Conservation (phyloP, 116 monocot genomes). For the Iris pallida region DNA sequence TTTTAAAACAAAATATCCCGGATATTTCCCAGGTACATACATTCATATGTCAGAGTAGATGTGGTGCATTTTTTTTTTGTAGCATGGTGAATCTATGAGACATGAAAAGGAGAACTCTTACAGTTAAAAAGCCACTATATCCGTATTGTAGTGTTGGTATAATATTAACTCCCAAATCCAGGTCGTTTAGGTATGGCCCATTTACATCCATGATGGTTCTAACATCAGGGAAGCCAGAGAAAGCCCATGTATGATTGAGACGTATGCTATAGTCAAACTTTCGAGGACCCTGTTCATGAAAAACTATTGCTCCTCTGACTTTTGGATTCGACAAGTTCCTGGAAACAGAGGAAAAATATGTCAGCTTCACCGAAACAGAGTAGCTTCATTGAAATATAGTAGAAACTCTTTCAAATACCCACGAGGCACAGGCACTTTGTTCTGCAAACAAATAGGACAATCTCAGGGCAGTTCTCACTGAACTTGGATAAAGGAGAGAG, state of each 20-base stretch:
- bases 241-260: conserved; percentile 91
- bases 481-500: too few relatives aligned
- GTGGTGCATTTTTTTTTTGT: background rate
- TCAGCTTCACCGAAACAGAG: background rate
- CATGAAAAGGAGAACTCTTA: conserved; percentile 32
- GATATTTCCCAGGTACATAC: too few relatives aligned
- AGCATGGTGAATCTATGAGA: background rate
- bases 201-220: conserved; percentile 92
- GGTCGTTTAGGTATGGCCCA: conserved; percentile 81
- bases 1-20: too few relatives aligned
- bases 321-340: conserved; percentile 85
- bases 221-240: conserved; percentile 86
- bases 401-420: background rate
- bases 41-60: too few relatives aligned
- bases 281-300: conserved; percentile 76
- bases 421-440: background rate
- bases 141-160: conserved; percentile 86
- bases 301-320: conserved; percentile 83
- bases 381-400: background rate
- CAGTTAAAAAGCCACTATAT: conserved; percentile 85
- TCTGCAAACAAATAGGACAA: background rate
- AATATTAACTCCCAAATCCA: conserved; percentile 62
- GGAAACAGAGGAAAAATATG: conserved; percentile 16
- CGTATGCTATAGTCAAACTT: conserved; percentile 92
- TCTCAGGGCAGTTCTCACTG: too few relatives aligned